Evolutionary conservation across 306 rosid species (phyloP), one percentile per base, ranked within the genome.

Genomic region (Elaeagnus macrophylla): DNA sequence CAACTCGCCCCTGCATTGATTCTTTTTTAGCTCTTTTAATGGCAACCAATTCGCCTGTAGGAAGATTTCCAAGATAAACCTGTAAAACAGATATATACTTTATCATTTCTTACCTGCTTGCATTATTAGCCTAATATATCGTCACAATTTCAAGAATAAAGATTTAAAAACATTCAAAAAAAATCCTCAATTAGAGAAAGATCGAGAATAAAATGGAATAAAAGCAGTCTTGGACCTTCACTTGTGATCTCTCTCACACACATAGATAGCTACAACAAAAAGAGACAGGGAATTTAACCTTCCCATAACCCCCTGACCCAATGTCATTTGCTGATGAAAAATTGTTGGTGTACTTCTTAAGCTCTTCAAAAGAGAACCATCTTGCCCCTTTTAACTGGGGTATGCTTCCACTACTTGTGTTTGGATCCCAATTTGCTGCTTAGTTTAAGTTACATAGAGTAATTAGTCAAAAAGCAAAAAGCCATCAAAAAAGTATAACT

Each of bases 221-320:
- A 42, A 9, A 42, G 46, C 46, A 42, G 32, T 25, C 4, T 25
- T 25, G 32, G 32, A 25, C 4, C 32, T 25, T 25, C 32, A 25
- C 32, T 25, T 2, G 4, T 25, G 32, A 25, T 25, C 32, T 5
- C 32, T 25, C 4, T 2, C 32, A 25, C 32, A 25, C 32, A 3
- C 25, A 42, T 42, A 38, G 20, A 57, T 51, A 39, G 15, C 57
- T 54, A 64, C 7, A 17, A 3, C 36, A 32, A 16, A 55, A 54
- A n/a, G 42, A 51, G 46, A n/a, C n/a, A 13, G 35, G 48, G 11
- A 37, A 65, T 47, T 41, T 41, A 43, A 85, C 97, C 86, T 85
- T 79, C 17, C 95, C 97, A 56, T 85, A 82, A 10, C 97, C 95
- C 8, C 97, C 97, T 19, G 81, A 65, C 64, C 94, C 94, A 61